Conservation (phyloP, 345 rosid species). For the Citrus medica region DNA sequence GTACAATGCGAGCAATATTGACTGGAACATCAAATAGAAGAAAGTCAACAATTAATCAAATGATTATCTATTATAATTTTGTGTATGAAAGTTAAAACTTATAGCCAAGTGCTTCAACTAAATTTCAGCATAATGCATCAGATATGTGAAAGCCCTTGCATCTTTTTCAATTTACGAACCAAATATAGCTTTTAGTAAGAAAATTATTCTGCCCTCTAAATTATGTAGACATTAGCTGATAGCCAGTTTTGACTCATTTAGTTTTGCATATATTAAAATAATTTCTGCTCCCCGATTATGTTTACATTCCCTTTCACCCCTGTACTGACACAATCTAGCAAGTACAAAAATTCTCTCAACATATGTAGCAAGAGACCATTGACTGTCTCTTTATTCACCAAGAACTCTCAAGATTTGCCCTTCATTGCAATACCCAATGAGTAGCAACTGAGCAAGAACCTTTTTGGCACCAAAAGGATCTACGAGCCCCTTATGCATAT, state of each 20-base stretch:
- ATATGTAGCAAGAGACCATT: background rate
- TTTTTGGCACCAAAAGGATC: constrained; percentile 1
- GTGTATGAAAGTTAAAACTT: background rate
- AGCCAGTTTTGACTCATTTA: background rate
- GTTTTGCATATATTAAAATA: background rate
- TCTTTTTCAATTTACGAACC: background rate
- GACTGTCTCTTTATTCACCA: background rate
- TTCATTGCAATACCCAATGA: background rate
- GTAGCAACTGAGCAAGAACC: background rate
- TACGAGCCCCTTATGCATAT: background rate
- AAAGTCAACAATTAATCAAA: constrained; percentile 3
- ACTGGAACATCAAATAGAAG: constrained; percentile 41
- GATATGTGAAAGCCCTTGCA: background rate
- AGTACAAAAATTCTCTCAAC: background rate
- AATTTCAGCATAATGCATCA: background rate
- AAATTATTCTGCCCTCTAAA: background rate
- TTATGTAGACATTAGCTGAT: background rate
- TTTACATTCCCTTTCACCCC: background rate
- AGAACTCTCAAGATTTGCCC: background rate
- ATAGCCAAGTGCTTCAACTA: background rate
- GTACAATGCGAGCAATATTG: constrained; percentile 89
- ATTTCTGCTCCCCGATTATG: background rate
- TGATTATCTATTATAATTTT: background rate
- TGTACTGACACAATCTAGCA: background rate
- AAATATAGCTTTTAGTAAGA: background rate